A percentile compares a stretch with the other conserved stretches of the same genome.
phyloP scores from a whole-genome alignment of 1,284 basidiomycete genomes.

The Tilletiopsis washingtonensis region DNA sequence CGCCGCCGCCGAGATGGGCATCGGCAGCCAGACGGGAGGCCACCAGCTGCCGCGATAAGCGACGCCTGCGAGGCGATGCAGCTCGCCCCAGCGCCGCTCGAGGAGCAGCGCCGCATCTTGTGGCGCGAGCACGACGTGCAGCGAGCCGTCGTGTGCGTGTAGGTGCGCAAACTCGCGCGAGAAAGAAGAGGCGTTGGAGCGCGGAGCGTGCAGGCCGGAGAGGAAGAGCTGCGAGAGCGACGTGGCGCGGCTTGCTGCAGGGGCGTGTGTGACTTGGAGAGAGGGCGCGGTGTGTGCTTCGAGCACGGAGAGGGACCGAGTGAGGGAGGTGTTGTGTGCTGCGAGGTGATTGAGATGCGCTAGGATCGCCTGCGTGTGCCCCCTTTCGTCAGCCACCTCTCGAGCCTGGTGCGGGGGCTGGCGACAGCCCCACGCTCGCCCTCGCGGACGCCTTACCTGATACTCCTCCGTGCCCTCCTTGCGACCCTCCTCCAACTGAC shows the following conservation, averaged over 20 bases:
- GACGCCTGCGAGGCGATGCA: constrained; percentile 23
- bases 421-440: too few relatives aligned
- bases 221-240: neutral
- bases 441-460: too few relatives aligned
- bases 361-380: neutral
- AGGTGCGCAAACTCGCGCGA: constrained; percentile 20
- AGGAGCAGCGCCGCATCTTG: constrained; percentile 18
- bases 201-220: constrained; percentile 1
- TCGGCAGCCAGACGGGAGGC: constrained; percentile 1
- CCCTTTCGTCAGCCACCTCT: too few relatives aligned
- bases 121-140: constrained; percentile 23
- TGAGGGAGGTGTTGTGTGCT: neutral
- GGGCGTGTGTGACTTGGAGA: constrained; percentile 1
- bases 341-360: constrained; percentile 1
- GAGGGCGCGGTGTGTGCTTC: constrained; percentile 1
- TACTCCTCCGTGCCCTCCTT: too few relatives aligned
- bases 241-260: neutral
- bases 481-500: constrained; percentile 2
- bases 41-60: constrained; percentile 4
- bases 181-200: neutral
- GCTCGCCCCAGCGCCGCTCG: constrained; percentile 20
- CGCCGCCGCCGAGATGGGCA: neutral
- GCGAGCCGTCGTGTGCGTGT: constrained; percentile 20
- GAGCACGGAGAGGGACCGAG: neutral
- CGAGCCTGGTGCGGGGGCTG: too few relatives aligned